These are phyloP conservation scores for Pythium insidiosum DNA, from an alignment of 352 stramenopile genomes.

Conservation along the genomic window DNA sequence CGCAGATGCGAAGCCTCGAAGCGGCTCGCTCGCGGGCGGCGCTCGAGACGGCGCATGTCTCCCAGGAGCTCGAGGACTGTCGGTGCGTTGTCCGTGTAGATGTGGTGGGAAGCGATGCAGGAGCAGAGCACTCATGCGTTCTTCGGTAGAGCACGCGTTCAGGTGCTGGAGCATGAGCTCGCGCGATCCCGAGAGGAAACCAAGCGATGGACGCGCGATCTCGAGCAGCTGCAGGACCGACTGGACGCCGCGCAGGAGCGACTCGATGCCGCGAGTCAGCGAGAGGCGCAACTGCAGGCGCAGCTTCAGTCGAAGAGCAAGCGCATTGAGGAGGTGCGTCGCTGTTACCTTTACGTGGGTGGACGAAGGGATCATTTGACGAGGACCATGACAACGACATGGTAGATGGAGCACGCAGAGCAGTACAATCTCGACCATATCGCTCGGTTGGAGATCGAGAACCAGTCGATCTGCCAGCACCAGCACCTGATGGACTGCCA, in stretches of 20 bases:
- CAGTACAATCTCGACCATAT: constrained; percentile 30
- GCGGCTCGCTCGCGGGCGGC: constrained; percentile 22
- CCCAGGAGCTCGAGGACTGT: constrained; percentile 20
- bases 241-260: constrained; percentile 7
- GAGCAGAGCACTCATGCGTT: too few species aligned
- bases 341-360: background rate
- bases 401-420: constrained; percentile 18
- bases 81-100: constrained; percentile 6
- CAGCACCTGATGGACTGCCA: constrained; percentile 14
- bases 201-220: background rate
- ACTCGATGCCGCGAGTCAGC: constrained; percentile 5
- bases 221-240: constrained; percentile 14
- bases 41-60: constrained; percentile 25
- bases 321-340: constrained; percentile 21
- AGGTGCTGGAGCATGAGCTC: constrained; percentile 12
- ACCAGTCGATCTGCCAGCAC: constrained; percentile 25
- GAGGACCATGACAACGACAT: too few species aligned
- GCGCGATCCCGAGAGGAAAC: constrained; percentile 14
- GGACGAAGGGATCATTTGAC: too few species aligned
- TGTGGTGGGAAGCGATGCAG: too few species aligned
- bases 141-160: background rate
- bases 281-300: constrained; percentile 8
- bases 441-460: constrained; percentile 29
- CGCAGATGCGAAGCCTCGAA: constrained; percentile 31
- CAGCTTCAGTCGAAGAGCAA: constrained; percentile 12